These are phyloP conservation scores for Penicillium chermesinum DNA, from an alignment of 495 filamentous ascomycete species.

Conservation along the genomic window DNA sequence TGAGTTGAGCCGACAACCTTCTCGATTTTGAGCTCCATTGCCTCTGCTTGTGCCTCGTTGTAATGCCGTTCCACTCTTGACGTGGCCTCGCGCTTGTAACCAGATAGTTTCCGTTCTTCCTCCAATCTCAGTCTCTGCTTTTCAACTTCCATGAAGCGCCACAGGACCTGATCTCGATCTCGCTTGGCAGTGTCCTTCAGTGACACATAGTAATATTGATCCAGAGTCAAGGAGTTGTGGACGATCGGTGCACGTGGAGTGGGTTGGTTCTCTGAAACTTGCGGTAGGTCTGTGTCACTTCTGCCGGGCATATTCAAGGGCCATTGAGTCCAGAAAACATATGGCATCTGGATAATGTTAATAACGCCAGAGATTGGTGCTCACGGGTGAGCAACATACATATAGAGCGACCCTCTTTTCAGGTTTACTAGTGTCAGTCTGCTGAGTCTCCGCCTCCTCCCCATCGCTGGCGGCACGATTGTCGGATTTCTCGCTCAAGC, in stretches of 20 bases:
- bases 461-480: neutral
- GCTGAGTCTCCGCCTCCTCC: neutral
- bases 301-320: neutral
- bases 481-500: neutral
- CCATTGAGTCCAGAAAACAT: constrained; percentile 7
- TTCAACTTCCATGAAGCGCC: neutral
- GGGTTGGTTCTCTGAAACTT: neutral
- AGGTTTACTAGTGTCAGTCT: neutral
- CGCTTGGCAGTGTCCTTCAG: constrained; percentile 16
- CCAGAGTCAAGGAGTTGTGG: constrained; percentile 21
- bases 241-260: neutral
- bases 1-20: neutral
- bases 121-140: too few species aligned
- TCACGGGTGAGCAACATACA: neutral
- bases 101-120: neutral
- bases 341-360: constrained; percentile 14
- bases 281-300: neutral
- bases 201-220: constrained; percentile 28
- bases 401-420: constrained; percentile 4
- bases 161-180: constrained; percentile 24
- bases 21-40: neutral
- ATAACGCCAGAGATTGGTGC: too few species aligned
- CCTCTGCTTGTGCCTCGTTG: neutral
- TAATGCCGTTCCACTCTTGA: neutral
- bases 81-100: neutral